Evolutionary conservation across 257 asterid species (phyloP).

Genomic region (Petunia secreta): DNA sequence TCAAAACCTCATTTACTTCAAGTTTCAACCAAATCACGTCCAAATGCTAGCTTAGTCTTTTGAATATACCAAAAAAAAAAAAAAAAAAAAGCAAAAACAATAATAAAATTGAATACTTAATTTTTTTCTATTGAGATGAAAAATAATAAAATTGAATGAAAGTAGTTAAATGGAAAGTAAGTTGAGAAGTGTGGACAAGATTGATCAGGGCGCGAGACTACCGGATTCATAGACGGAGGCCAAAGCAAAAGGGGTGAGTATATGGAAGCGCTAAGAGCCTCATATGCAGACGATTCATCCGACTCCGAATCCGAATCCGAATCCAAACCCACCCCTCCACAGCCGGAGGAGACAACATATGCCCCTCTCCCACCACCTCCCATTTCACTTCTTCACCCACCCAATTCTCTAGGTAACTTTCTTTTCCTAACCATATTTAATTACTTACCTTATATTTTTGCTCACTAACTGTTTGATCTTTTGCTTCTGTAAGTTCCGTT

Average conservation of each 20-base stretch:
- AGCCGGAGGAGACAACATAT: slow-evolving; percentile 31
- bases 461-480: slow-evolving; percentile 43
- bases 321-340: slow-evolving; percentile 40
- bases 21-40: too few species aligned
- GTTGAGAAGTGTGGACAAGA: background rate
- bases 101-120: too few species aligned
- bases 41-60: too few species aligned
- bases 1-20: too few species aligned
- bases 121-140: too few species aligned
- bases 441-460: background rate
- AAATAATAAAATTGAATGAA: too few species aligned
- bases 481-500: slow-evolving; percentile 48
- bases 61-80: too few species aligned
- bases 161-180: background rate
- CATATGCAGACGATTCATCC: slow-evolving; percentile 73
- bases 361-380: slow-evolving; percentile 85
- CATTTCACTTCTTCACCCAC: slow-evolving; percentile 63
- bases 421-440: background rate
- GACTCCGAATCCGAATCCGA: slow-evolving; percentile 65
- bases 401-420: slow-evolving; percentile 55
- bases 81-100: too few species aligned
- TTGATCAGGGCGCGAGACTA: background rate
- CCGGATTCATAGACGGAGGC: background rate
- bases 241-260: background rate
- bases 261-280: slow-evolving; percentile 86